Conservation (phyloP, 345 rosid genomes). For the Noccaea bulbosa region DNA sequence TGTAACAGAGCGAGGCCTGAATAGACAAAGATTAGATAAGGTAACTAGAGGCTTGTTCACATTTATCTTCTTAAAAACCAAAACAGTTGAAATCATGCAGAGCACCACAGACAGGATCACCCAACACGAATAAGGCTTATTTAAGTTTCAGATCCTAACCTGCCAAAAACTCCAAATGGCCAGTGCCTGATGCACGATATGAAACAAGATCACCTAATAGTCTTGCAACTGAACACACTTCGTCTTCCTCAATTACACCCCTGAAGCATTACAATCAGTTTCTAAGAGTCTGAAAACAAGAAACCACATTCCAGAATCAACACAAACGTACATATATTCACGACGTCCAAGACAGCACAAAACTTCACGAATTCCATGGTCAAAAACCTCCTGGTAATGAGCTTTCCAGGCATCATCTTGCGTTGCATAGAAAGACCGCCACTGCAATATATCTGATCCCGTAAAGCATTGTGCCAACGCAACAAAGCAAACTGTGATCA, state of each 20-base stretch:
- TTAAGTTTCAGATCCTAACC: constrained; percentile 49
- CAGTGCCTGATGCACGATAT: constrained; percentile 91
- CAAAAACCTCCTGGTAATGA: constrained; percentile 93
- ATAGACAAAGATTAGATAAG: constrained; percentile 29
- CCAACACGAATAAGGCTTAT: not conserved
- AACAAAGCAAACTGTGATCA: constrained; percentile 55
- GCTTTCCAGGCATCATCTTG: constrained; percentile 93
- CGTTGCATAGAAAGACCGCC: constrained; percentile 86
- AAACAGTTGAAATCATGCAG: not conserved
- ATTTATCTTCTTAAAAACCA: too few species aligned
- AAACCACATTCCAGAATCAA: not conserved
- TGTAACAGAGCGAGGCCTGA: constrained; percentile 92
- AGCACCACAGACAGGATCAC: not conserved
- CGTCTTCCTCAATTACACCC: constrained; percentile 76
- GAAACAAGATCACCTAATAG: constrained; percentile 90
- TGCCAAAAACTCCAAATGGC: constrained; percentile 90
- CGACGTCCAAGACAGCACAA: constrained; percentile 90
- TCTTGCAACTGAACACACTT: constrained; percentile 81
- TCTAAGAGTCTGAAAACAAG: constrained; percentile 13
- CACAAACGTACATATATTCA: constrained; percentile 65
- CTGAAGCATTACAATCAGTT: constrained; percentile 48
- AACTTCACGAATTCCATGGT: constrained; percentile 91
- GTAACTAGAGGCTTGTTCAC: too few species aligned
- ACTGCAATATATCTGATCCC: constrained; percentile 77
- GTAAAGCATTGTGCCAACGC: constrained; percentile 70